Evolutionary conservation across 2,329 filamentous ascomycete species (phyloP).

Genomic region (Neopestalotiopsis clavispora): DNA sequence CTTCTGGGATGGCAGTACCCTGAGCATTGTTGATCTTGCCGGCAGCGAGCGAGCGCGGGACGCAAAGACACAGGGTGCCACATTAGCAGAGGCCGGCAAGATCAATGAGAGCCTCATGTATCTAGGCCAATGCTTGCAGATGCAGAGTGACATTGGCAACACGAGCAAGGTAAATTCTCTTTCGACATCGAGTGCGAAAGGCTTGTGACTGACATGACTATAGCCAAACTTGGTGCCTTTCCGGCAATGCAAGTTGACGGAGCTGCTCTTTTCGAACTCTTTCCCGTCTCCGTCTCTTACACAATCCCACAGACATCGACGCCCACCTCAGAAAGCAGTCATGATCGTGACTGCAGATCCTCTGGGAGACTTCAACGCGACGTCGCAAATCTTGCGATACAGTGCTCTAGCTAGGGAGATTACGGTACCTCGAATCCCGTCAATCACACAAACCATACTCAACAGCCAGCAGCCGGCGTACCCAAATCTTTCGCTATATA

Average conservation of each 20-base stretch:
- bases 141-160: conserved; percentile 81
- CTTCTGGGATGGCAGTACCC: conserved; percentile 75
- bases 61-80: conserved; percentile 91
- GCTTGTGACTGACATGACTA: conserved; percentile 16
- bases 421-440: conserved; percentile 86
- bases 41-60: conserved; percentile 92
- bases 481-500: conserved; percentile 26
- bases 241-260: conserved; percentile 84
- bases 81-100: conserved; percentile 93
- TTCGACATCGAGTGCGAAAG: background rate
- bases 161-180: conserved; percentile 67
- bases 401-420: conserved; percentile 91
- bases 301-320: conserved; percentile 49
- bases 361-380: conserved; percentile 92
- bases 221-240: conserved; percentile 78
- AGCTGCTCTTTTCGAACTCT: conserved; percentile 86
- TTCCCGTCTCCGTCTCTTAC: conserved; percentile 69
- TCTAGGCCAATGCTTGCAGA: conserved; percentile 93
- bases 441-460: conserved; percentile 74
- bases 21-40: conserved; percentile 91
- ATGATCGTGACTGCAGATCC: conserved; percentile 98
- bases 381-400: conserved; percentile 93
- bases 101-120: conserved; percentile 99
- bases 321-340: conserved; percentile 82
- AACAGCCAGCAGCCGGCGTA: conserved; percentile 33